A percentile compares a stretch with the other conserved stretches of the same genome.
Evolutionary conservation across 2,329 filamentous ascomycete genomes (phyloP).

Genomic region (Dactylellina haptotyla): DNA sequence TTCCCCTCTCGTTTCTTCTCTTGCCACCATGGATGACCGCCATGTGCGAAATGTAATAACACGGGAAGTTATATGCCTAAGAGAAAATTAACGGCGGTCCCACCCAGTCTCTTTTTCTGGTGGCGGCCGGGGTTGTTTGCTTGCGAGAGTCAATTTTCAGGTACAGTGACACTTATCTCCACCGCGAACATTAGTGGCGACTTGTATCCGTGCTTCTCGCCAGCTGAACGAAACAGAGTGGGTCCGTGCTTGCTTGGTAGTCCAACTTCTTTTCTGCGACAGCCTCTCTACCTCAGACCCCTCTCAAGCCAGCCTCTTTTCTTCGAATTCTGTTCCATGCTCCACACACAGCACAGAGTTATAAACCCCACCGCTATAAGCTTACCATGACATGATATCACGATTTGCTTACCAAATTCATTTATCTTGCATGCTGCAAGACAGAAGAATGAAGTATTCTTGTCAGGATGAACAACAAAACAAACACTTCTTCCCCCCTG

Average conservation of each 20-base stretch:
- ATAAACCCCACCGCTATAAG: slow-evolving; percentile 31
- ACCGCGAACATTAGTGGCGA: slow-evolving; percentile 37
- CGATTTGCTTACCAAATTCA: slow-evolving; percentile 45
- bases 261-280: slow-evolving; percentile 36
- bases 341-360: slow-evolving; percentile 13
- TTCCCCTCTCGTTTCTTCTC: slow-evolving; percentile 26
- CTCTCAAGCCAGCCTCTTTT: slow-evolving; percentile 15
- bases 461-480: slow-evolving; percentile 36
- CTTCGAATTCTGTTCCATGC: slow-evolving; percentile 18
- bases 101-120: slow-evolving; percentile 16
- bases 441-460: slow-evolving; percentile 18
- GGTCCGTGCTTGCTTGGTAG: slow-evolving; percentile 49
- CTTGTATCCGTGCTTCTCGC: slow-evolving; percentile 40
- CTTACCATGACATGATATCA: slow-evolving; percentile 50
- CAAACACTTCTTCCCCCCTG: neutral
- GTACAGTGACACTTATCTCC: slow-evolving; percentile 51
- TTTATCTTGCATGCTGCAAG: slow-evolving; percentile 41
- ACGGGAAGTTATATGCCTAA: slow-evolving; percentile 48
- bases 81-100: slow-evolving; percentile 29
- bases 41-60: slow-evolving; percentile 54
- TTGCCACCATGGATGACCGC: slow-evolving; percentile 45
- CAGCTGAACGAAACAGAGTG: slow-evolving; percentile 27
- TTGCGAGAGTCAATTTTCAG: slow-evolving; percentile 52
- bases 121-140: slow-evolving; percentile 27
- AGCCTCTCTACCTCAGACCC: slow-evolving; percentile 12